Base-by-base conservation (phyloP, 495 filamentous ascomycete species). In the Penicillium herquei region DNA sequence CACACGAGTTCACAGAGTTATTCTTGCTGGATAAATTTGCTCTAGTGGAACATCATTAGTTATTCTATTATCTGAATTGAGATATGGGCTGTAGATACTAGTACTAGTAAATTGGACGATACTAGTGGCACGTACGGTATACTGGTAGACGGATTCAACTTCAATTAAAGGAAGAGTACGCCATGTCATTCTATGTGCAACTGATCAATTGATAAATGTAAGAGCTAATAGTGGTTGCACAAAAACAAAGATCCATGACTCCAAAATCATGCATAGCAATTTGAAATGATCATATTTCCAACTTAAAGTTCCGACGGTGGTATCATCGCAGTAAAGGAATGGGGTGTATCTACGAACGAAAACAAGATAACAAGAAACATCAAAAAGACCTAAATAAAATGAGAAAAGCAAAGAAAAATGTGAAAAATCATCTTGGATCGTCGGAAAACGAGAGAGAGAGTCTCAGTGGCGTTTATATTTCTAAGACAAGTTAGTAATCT, bases 401-500 rank as follows among this genome's bases (percentile, higher is more conserved):
- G 8, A 32, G 37, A 39, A n/a, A 37, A 37, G 17, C 3, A 49
- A 49, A 1, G 26, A 1, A 39, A 37, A 13, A 18, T 12, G 43
- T 13, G 18, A 16, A 12, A 6, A 21, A 5, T 21, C 33, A 5
- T 39, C 6, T 12, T 14, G 37, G 21, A 11, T 16, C 11, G 1
- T 35, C 8, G 13, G 13, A 8, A 11, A 16, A 26, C 42, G 9
- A 7, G 21, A 18, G 26, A 21, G 7, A 52, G 48, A 49, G 12
- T 45, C 14, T 62, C 56, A 76, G 61, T 74, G 68, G 49, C 68
- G 74, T 68, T 77, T 77, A 62, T 77, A 77, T 69, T 77, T 76
- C 73, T 76, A 53, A 13, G 42, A 39, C 9, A 6, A 35, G 47
- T 60, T 34, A 63, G 57, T 17, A 1, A 11, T 35, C 6, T 21